These are phyloP conservation scores for Vigna mungo DNA, from an alignment of 306 rosid genomes.

Conservation along the genomic window DNA sequence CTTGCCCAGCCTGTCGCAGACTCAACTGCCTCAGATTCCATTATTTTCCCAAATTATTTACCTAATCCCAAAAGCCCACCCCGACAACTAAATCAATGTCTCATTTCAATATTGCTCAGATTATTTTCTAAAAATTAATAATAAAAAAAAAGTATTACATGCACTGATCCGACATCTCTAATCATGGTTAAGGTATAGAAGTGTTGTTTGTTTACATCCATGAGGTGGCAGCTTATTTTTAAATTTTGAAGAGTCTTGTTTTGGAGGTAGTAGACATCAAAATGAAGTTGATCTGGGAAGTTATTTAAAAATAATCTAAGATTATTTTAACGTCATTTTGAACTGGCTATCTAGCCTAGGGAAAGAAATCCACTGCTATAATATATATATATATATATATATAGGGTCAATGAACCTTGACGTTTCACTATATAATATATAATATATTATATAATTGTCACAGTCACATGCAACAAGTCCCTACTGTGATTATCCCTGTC, in stretches of 20 bases:
- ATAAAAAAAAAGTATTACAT: slow-evolving; percentile 23
- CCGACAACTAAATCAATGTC: slow-evolving; percentile 74
- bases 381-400: too few relatives aligned
- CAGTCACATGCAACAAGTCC: slow-evolving; percentile 49
- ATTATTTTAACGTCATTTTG: not conserved
- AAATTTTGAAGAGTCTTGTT: too few relatives aligned
- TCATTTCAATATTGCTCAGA: slow-evolving; percentile 50
- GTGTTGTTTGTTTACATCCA: slow-evolving; percentile 36
- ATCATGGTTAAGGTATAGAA: slow-evolving; percentile 30
- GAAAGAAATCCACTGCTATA: slow-evolving; percentile 6
- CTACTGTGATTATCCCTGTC: not conserved
- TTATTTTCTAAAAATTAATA: not conserved
- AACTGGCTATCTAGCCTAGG: not conserved
- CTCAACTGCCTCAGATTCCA: slow-evolving; percentile 57
- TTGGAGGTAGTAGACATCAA: not conserved
- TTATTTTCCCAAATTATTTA: slow-evolving; percentile 51
- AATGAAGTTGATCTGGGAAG: slow-evolving; percentile 31
- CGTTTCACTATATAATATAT: slow-evolving; percentile 28
- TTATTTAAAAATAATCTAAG: slow-evolving; percentile 5
- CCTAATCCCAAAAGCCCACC: slow-evolving; percentile 53
- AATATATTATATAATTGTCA: slow-evolving; percentile 36
- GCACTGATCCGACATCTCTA: slow-evolving; percentile 46
- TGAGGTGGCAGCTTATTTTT: slow-evolving; percentile 18
- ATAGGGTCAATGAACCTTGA: slow-evolving; percentile 45
- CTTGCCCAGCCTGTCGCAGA: slow-evolving; percentile 69